Conservation (phyloP, 768 basidiomycete genomes). For the Termitomyces sp. region DNA sequence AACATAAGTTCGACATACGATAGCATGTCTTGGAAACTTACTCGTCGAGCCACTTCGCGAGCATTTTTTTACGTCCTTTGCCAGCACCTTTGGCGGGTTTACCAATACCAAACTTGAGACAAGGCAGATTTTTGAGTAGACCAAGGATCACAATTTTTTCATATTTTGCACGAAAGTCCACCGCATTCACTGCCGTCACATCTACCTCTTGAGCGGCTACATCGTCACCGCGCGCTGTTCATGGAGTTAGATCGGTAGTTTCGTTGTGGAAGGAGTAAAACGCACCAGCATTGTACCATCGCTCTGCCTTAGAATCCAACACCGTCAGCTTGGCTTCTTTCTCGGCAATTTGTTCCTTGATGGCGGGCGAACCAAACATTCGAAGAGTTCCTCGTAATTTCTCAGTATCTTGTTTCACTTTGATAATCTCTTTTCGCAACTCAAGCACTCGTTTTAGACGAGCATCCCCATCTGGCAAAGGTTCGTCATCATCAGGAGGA, state of each 20-base stretch:
- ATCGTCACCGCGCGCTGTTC: background rate
- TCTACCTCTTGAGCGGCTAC: background rate
- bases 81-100: background rate
- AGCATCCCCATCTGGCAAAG: conserved; percentile 4
- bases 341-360: background rate
- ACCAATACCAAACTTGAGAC: background rate
- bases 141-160: background rate
- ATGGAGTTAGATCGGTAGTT: background rate
- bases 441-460: conserved; percentile 7
- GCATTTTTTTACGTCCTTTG: background rate
- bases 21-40: background rate
- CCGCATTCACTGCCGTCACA: background rate
- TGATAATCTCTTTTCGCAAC: conserved; percentile 5
- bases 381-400: background rate
- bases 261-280: background rate
- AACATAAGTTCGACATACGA: background rate
- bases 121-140: conserved; percentile 3
- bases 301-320: conserved; percentile 4
- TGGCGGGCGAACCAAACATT: background rate
- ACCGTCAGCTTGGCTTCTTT: conserved; percentile 1
- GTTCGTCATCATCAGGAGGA: background rate
- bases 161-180: background rate
- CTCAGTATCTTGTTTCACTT: background rate
- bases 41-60: background rate
- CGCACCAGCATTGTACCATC: conserved; percentile 7